Evolutionary conservation across 2,329 filamentous ascomycete genomes (phyloP), one percentile per base, ranked within the genome.

Genomic region (Emydomyces testavorans): DNA sequence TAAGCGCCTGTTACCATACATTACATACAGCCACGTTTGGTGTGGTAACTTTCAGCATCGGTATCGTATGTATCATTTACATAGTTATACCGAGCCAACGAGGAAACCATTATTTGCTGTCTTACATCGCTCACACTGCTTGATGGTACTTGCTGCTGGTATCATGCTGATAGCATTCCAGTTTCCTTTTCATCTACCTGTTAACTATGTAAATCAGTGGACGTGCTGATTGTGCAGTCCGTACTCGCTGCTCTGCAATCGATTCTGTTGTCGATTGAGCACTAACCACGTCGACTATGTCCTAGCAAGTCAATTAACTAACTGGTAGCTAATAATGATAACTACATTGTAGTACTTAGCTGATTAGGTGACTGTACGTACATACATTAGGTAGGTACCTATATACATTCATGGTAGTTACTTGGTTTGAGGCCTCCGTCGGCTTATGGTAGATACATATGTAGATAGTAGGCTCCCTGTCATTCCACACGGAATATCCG

Each of bases 1-100:
- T 45, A 45, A 45, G 42, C 42, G 42, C 42, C 26, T 26, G 6
- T 32, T 42, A 42, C 39, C 16, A 8, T 32, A 36, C 42, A 29
- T 13, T 45, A 45, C 31, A 5, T 6, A 20, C 3, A 8, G 21
- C 10, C 23, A 7, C 15, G 37, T 21, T 39, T 10, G 20, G 31
- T 36, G 3, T n/a, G 11, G 42, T 45, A 10, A 45, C 31, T 4
- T 16, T 13, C 7, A 20, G 8, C 3, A 3, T 18, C 10, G 16
- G 39, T 42, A 42, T 20, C 23, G 39, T 21, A 31, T 13, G 13
- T 21, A 21, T 37, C 35, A 8, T 37, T 8, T 37, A 18, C 6
- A 6, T 18, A n/a, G 5, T 6, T n/a, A 37, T 21, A 16, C 16
- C n/a, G n/a, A n/a, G n/a, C n/a, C n/a, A n/a, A n/a, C n/a, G n/a